These are phyloP conservation scores for Cicer yamashitae DNA, from an alignment of 306 rosid species.

Conservation along the genomic window DNA sequence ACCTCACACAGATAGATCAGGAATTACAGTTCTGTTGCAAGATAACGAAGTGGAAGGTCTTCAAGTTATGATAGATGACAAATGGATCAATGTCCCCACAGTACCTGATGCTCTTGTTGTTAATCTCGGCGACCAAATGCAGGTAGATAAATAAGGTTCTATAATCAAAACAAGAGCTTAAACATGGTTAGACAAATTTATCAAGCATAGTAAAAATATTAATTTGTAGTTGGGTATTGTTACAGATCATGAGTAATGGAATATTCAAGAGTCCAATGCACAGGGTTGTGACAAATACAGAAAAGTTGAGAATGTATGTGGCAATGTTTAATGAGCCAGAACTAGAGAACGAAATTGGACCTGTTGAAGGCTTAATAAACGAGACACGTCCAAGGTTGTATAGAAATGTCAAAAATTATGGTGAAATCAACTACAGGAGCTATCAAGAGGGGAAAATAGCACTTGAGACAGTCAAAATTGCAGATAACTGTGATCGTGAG, in stretches of 20 bases:
- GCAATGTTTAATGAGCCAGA: constrained; percentile 58
- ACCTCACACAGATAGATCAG: constrained; percentile 72
- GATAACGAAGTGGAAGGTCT: constrained; percentile 70
- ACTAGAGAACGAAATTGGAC: constrained; percentile 57
- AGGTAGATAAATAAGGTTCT: constrained; percentile 44
- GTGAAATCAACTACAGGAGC: constrained; percentile 50
- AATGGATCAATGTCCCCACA: constrained; percentile 66
- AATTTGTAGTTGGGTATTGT: not conserved
- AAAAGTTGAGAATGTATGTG: constrained; percentile 56
- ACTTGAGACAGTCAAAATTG: constrained; percentile 51
- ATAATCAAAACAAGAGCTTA: not conserved
- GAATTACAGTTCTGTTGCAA: constrained; percentile 64
- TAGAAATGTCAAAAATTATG: constrained; percentile 52
- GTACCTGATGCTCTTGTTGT: constrained; percentile 62
- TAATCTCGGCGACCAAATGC: constrained; percentile 76
- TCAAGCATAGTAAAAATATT: not conserved
- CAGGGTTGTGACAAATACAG: constrained; percentile 55
- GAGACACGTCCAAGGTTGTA: constrained; percentile 55
- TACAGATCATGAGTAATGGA: constrained; percentile 66
- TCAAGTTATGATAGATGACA: constrained; percentile 54
- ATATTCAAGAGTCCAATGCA: constrained; percentile 62
- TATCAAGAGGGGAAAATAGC: constrained; percentile 61
- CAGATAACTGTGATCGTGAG: not conserved
- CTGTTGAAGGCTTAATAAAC: constrained; percentile 46
- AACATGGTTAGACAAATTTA: not conserved